Base-by-base conservation (phyloP, 2,329 filamentous ascomycete genomes). In the Microthyrium microscopicum region DNA sequence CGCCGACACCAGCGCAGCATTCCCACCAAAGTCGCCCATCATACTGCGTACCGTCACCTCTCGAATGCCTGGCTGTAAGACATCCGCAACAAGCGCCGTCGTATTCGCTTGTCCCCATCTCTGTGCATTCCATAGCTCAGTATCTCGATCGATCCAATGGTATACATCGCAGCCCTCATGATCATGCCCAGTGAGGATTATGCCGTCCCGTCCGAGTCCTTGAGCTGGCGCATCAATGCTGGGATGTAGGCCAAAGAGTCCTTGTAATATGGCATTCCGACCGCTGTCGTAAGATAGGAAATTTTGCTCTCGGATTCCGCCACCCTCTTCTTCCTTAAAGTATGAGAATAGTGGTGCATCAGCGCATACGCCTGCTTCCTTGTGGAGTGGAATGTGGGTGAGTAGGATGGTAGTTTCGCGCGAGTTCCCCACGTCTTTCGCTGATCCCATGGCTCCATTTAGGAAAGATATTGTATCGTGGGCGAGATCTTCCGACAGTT, bases 21-120 rank as follows among this genome's bases (percentile, higher is more conserved):
- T 89, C 15, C 89, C 89, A n/a, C 73, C 77, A 54, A 79, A 98
- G 36, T 81, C 80, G 36, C 89, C 89, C 89, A 98, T 98, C 84
- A 98, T 95, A 54, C 83, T 93, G 38, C 85, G 74, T 2, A 98
- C 79, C 0, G 89, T 98, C 42, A 95, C 73, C 56, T 98, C 89
- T 19, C 87, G 66, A 5, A 94, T 61, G 1, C 77, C 77, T 0
- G 77, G 70, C 3, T 68, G 44, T 4, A 52, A 48, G 11, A 41
- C 39, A 36, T 41, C 18, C 25, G 36, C 11, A 28, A 29, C 24
- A 5, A 36, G 26, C 20, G 32, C 26, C 4, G 15, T 18, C 24
- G 16, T 26, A 12, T 24, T 30, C 20, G 15, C 18, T 5, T 17
- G 6, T 9, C n/a, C 15, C 31, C 20, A 42, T 17, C 12, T 26